These are phyloP conservation scores for Leucocoprinus leucothites DNA, from an alignment of 768 basidiomycete genomes.

Conservation along the genomic window DNA sequence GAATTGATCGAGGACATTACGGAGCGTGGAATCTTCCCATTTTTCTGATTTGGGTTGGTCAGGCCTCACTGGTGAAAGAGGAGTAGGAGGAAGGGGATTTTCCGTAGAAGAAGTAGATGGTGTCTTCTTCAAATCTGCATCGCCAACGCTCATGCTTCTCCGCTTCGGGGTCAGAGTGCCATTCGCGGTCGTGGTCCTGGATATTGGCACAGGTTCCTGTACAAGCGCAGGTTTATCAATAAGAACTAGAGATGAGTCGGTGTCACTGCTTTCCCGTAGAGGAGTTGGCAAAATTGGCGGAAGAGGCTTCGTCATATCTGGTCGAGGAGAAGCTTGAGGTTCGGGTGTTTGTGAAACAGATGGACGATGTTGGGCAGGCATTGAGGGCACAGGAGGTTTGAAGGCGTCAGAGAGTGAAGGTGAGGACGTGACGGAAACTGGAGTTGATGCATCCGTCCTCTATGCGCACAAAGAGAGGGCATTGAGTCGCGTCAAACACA, in stretches of 20 bases:
- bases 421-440: constrained; percentile 29
- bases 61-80: constrained; percentile 15
- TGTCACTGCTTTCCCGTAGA: constrained; percentile 37
- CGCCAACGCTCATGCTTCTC: constrained; percentile 72
- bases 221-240: constrained; percentile 42
- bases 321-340: constrained; percentile 33
- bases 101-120: constrained; percentile 32
- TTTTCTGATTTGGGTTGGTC: constrained; percentile 16
- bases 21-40: constrained; percentile 42
- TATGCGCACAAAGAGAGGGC: constrained; percentile 19
- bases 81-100: constrained; percentile 33
- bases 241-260: constrained; percentile 55
- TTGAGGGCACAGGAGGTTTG: constrained; percentile 48
- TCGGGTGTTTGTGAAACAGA: constrained; percentile 49
- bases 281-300: constrained; percentile 49
- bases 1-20: constrained; percentile 70
- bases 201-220: constrained; percentile 26
- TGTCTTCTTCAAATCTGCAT: constrained; percentile 52
- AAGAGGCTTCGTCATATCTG: constrained; percentile 56
- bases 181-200: constrained; percentile 18
- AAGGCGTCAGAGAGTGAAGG: constrained; percentile 41
- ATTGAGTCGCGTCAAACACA: constrained; percentile 10
- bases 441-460: constrained; percentile 51
- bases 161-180: constrained; percentile 38
- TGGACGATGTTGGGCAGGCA: constrained; percentile 43